Conservation (phyloP, 257 asterid genomes). For the Verbascum thapsus region DNA sequence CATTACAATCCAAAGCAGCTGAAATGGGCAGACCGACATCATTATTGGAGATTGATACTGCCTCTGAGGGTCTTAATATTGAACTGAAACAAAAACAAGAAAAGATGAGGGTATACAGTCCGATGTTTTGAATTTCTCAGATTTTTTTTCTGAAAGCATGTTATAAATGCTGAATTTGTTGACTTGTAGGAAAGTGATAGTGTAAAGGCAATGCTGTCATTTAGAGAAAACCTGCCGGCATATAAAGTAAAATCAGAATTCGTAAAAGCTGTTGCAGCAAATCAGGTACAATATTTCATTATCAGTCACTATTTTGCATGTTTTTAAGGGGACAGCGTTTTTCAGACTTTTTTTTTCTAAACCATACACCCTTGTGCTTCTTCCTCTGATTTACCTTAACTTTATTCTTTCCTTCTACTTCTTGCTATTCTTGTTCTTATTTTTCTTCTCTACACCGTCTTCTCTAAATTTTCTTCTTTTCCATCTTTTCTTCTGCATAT, state of each 20-base stretch:
- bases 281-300: conserved; percentile 58
- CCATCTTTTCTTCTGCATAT: not conserved
- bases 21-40: conserved; percentile 38
- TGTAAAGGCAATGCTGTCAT: conserved; percentile 74
- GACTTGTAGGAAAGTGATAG: conserved; percentile 56
- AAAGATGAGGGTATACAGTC: conserved; percentile 63
- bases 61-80: conserved; percentile 49
- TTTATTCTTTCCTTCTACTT: not conserved
- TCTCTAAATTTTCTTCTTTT: not conserved
- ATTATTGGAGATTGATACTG: conserved; percentile 41
- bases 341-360: conserved; percentile 6
- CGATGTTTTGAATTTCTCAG: conserved; percentile 24
- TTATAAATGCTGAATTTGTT: conserved; percentile 30
- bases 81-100: conserved; percentile 83
- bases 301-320: conserved; percentile 7
- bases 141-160: conserved; percentile 21
- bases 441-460: not conserved
- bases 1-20: conserved; percentile 44
- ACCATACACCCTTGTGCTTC: conserved; percentile 1
- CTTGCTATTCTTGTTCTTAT: not conserved
- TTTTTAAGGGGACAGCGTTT: conserved; percentile 2
- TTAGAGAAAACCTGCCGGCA: conserved; percentile 90
- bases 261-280: conserved; percentile 75
- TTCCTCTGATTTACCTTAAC: not conserved
- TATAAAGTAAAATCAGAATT: conserved; percentile 75